Percentiles rank a stretch among this genome's conserved stretches.
Evolutionary conservation across 2,329 filamentous ascomycete genomes (phyloP).

Genomic region (Rhynchosporium agropyri): DNA sequence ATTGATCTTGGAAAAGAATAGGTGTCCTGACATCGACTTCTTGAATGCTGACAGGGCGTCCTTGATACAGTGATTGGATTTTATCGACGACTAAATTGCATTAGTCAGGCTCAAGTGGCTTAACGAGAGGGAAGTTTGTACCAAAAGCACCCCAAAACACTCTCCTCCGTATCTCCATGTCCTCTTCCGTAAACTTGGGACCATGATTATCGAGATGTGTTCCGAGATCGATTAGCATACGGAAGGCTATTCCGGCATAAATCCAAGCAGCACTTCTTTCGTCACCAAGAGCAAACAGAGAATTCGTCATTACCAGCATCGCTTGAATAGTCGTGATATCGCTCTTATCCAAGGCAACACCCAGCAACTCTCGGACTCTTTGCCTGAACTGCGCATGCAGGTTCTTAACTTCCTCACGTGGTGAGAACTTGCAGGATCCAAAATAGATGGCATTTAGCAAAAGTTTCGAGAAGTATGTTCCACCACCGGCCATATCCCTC

Average conservation of each 20-base stretch:
- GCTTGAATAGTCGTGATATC: constrained; percentile 58
- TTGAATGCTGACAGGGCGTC: constrained; percentile 52
- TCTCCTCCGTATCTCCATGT: constrained; percentile 41
- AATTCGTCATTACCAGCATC: constrained; percentile 54
- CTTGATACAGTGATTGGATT: constrained; percentile 57
- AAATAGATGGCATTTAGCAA: constrained; percentile 46
- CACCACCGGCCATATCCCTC: constrained; percentile 44
- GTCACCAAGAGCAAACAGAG: constrained; percentile 53
- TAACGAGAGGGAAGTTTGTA: background rate
- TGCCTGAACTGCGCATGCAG: constrained; percentile 35
- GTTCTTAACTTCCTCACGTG: constrained; percentile 28
- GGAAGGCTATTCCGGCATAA: constrained; percentile 59
- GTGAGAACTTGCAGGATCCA: constrained; percentile 39
- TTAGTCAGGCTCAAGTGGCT: background rate
- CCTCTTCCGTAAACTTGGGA: constrained; percentile 35
- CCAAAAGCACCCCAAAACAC: constrained; percentile 44
- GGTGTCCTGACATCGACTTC: constrained; percentile 52
- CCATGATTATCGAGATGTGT: constrained; percentile 50
- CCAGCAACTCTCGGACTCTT: constrained; percentile 51
- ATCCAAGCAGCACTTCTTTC: constrained; percentile 58
- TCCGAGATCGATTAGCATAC: constrained; percentile 58
- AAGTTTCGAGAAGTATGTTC: constrained; percentile 45
- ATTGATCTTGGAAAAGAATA: constrained; percentile 52
- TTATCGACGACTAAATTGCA: constrained; percentile 48
- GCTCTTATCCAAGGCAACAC: constrained; percentile 50